Evolutionary conservation across 768 basidiomycete species (phyloP).

Genomic region (Amanita brunnescens): DNA sequence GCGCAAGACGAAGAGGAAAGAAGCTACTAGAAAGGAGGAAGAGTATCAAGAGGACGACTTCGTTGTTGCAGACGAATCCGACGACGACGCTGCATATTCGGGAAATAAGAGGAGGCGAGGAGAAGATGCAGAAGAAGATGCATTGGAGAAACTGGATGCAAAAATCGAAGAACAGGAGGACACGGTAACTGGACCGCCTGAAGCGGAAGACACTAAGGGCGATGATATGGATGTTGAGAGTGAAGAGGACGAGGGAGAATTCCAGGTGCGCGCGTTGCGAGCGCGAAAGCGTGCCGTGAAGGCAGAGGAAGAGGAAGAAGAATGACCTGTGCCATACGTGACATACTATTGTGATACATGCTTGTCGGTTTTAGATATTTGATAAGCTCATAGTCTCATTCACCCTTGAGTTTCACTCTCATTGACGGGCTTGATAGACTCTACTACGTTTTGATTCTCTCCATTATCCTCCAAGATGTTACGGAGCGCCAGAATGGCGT

Average conservation of each 20-base stretch:
- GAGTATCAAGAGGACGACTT: constrained; percentile 84
- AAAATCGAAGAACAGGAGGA: constrained; percentile 52
- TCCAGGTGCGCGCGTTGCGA: constrained; percentile 46
- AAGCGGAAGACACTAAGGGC: constrained; percentile 19
- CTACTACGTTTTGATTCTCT: constrained; percentile 76
- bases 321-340: constrained; percentile 11
- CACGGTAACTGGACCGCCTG: constrained; percentile 20
- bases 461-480: constrained; percentile 69
- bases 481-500: constrained; percentile 78
- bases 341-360: background rate
- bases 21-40: constrained; percentile 47
- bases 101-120: constrained; percentile 26
- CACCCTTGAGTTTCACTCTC: constrained; percentile 19
- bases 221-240: constrained; percentile 20
- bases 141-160: constrained; percentile 63
- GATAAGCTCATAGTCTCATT: background rate
- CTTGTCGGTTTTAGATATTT: background rate
- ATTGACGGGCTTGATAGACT: constrained; percentile 56
- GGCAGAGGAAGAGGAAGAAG: constrained; percentile 61
- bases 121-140: constrained; percentile 38
- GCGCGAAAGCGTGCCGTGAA: constrained; percentile 52
- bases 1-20: constrained; percentile 39
- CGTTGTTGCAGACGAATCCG: constrained; percentile 68
- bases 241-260: constrained; percentile 58
- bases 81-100: constrained; percentile 48